Evolutionary conservation across 2,329 filamentous ascomycete genomes (phyloP), one percentile per base, ranked within the genome.

Genomic region (Cladophialophora chaetospira): DNA sequence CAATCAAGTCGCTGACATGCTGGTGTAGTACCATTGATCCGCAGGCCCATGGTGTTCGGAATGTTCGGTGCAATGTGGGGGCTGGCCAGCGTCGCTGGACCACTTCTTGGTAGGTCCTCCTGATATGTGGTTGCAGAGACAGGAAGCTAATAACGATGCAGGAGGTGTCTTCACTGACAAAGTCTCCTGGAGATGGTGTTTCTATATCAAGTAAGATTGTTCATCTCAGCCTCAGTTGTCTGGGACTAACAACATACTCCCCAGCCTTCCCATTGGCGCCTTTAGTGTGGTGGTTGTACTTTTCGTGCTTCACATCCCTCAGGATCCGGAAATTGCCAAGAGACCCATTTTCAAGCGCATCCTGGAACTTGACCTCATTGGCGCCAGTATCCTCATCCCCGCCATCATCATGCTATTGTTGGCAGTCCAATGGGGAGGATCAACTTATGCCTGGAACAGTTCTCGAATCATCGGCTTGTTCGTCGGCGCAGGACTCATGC

Each of bases 51-150:
- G 4, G 65, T 64, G 10, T 66, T 69, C 29, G 69, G 67, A 0
- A 66, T 82, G 31, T 75, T 83, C 40, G 79, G 79, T 6, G 78
- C 74, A 48, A 81, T 83, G 72, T 84, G 78, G 70, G 82, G 81
- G n/a, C 75, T 85, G 43, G 80, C 80, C 1, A 71, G 71, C 6
- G 69, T 75, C 33, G 66, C 70, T 29, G 60, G 60, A 3, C 73
- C 74, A 8, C 62, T 75, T 31, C 63, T 78, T 40, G 75, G 75
- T 40, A 40, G 5, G 36, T 40, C 36, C 36, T 40, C 15, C 17
- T 40, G n/a, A 10, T 19, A 21, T 17, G 6, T 17, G 23, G n/a
- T n/a, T n/a, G 8, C 36, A 11, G 6, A 10, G 3, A 15, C 13
- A 8, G 2, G 36, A 40, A 19, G 36, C 36, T 40, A 40, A 40